Conservation (phyloP, 2,329 filamentous ascomycete genomes). For the Ophiostoma himal-ulmi region DNA sequence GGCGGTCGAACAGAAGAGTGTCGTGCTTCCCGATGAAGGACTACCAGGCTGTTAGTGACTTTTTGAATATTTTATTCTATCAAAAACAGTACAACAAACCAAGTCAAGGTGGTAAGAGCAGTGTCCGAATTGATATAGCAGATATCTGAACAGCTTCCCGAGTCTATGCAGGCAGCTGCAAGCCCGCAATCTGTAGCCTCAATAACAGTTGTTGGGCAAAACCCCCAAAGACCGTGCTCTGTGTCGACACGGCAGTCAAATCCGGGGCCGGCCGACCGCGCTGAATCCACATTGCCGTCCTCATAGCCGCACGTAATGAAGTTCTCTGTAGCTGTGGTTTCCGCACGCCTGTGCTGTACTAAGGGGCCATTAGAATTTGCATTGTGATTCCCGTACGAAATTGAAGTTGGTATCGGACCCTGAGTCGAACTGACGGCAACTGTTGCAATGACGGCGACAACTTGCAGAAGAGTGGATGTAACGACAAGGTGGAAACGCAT, state of each 20-base stretch:
- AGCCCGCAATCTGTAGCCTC: background rate
- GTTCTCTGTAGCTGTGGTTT: background rate
- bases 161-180: conserved; percentile 1
- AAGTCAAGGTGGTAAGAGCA: conserved; percentile 1
- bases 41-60: background rate
- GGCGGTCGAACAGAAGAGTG: background rate
- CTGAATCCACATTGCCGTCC: background rate
- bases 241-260: conserved; percentile 3
- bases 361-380: background rate
- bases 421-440: background rate
- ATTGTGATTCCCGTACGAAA: background rate
- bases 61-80: background rate
- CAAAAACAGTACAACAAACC: background rate
- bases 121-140: background rate
- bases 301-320: background rate
- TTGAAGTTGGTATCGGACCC: background rate
- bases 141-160: background rate
- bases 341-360: background rate
- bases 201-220: background rate
- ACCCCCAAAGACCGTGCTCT: background rate
- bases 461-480: background rate
- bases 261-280: background rate
- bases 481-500: background rate
- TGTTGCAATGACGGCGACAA: background rate
- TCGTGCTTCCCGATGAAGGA: background rate